These are phyloP conservation scores for Apium graveolens DNA, from an alignment of 129 eudicot genomes.

Conservation along the genomic window DNA sequence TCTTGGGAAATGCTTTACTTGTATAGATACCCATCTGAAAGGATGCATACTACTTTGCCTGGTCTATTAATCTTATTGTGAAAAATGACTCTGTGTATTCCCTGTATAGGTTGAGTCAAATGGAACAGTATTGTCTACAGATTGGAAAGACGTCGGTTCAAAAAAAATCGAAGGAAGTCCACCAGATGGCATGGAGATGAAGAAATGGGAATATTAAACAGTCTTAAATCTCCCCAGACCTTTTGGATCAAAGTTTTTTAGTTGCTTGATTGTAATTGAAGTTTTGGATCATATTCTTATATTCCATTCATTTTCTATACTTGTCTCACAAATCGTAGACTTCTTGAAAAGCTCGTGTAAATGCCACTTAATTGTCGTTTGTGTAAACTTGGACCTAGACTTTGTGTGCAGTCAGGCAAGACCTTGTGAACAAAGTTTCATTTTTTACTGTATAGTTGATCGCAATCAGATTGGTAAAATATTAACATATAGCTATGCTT, in stretches of 20 bases:
- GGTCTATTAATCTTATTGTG: background rate
- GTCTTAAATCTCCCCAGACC: background rate
- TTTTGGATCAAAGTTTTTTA: background rate
- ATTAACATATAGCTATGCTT: background rate
- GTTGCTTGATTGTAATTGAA: background rate
- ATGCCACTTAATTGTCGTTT: background rate
- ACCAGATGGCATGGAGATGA: constrained; percentile 95
- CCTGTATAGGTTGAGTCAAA: constrained; percentile 67
- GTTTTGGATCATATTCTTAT: background rate
- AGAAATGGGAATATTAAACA: constrained; percentile 59
- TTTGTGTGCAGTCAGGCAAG: background rate
- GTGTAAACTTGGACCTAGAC: background rate
- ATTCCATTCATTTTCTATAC: background rate
- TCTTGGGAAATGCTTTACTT: background rate
- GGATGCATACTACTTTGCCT: background rate
- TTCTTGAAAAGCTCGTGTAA: background rate
- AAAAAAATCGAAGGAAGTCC: constrained; percentile 86
- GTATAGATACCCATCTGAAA: background rate
- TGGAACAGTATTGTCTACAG: constrained; percentile 92
- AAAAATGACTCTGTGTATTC: background rate
- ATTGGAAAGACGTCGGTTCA: constrained; percentile 93
- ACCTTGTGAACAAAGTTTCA: background rate
- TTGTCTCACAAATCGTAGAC: background rate
- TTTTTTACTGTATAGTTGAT: background rate
- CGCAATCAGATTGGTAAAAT: background rate